phyloP scores from a whole-genome alignment of 352 stramenopile species.

The Pythium plurisporium region DNA sequence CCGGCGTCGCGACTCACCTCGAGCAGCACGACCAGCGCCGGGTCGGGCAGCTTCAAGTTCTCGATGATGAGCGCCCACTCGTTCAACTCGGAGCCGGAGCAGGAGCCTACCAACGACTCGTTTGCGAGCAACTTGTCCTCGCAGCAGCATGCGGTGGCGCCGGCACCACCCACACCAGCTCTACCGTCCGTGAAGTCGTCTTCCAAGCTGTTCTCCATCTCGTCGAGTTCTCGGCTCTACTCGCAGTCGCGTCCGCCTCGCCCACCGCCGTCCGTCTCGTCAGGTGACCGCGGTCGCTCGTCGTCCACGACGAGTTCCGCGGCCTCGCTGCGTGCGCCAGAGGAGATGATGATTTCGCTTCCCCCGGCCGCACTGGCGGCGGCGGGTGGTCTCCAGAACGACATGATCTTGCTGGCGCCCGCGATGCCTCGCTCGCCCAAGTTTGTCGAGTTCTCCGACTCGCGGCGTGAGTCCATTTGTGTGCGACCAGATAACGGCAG shows the following conservation, averaged over 20 bases:
- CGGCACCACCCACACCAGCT: background rate
- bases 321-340: background rate
- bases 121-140: background rate
- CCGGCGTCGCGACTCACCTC: background rate
- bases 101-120: conserved; percentile 1
- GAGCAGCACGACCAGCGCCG: background rate
- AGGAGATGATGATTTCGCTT: conserved; percentile 4
- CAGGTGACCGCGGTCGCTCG: background rate
- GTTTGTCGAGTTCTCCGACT: conserved; percentile 47
- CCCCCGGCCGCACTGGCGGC: background rate
- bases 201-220: conserved; percentile 6
- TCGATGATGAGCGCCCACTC: conserved; percentile 13
- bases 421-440: conserved; percentile 15
- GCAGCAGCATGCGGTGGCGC: background rate
- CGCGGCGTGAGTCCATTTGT: conserved; percentile 28
- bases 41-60: conserved; percentile 12
- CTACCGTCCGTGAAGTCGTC: background rate
- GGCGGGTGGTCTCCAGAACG: background rate
- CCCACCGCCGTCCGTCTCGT: background rate
- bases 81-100: conserved; percentile 6
- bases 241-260: conserved; percentile 2
- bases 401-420: conserved; percentile 24
- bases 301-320: background rate
- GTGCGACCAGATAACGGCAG: conserved; percentile 24
- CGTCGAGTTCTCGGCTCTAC: background rate